Conservation (phyloP, 148 eudicot genomes). For the Diospyros lotus region DNA sequence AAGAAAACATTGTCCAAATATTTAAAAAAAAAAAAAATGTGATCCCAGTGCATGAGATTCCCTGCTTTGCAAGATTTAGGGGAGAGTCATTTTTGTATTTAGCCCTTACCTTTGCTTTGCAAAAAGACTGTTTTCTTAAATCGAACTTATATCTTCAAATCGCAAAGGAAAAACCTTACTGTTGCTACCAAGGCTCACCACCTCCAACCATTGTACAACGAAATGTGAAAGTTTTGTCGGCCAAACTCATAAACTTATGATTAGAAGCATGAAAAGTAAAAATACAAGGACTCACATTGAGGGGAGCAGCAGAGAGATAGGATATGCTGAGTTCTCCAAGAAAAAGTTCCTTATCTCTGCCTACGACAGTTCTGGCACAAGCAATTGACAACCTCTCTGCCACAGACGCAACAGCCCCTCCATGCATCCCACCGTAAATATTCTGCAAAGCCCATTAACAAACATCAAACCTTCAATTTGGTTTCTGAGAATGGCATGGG, state of each 20-base stretch:
- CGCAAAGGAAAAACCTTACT: too few relatives aligned
- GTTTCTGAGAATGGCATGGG: neutral
- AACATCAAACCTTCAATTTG: conserved; percentile 8
- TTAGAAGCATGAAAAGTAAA: neutral
- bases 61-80: too few relatives aligned
- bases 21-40: too few relatives aligned
- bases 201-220: too few relatives aligned
- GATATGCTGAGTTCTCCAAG: conserved; percentile 68
- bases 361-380: conserved; percentile 78
- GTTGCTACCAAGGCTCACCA: too few relatives aligned
- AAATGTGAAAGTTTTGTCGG: neutral
- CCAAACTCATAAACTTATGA: neutral
- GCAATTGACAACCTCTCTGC: conserved; percentile 66
- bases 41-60: too few relatives aligned
- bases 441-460: conserved; percentile 37
- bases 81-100: too few relatives aligned
- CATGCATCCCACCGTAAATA: conserved; percentile 61
- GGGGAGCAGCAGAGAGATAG: conserved; percentile 71
- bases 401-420: conserved; percentile 70
- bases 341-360: conserved; percentile 62
- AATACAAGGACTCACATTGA: conserved; percentile 38
- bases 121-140: too few relatives aligned
- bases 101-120: too few relatives aligned
- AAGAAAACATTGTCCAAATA: too few relatives aligned
- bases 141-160: too few relatives aligned